Evolutionary conservation across 108 stramenopile genomes (phyloP), one percentile per base, ranked within the genome.

Genomic region (Stephanodiscus triporus): DNA sequence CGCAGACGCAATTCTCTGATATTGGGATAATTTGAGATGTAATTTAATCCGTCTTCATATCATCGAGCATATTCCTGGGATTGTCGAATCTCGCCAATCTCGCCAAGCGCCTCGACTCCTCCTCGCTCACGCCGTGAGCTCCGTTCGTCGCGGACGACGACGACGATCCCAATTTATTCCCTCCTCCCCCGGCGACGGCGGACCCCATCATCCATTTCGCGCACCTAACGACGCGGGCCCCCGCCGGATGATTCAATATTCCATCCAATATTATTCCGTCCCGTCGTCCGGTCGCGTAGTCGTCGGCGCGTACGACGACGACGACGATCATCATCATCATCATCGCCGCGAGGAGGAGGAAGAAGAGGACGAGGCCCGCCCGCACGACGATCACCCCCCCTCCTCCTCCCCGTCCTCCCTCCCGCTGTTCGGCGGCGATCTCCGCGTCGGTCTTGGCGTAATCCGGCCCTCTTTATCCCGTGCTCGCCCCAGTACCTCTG

Each of bases 361-460:
- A 0, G 3, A 57, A 4, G 10, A 57, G 10, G 3, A 9, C 30
- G 26, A 27, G 4, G 30, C 37, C 36, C 37, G 65, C 3, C 8
- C 61, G 43, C 43, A 38, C n/a, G 14, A 61, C 16, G 10, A 30
- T 48, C 19, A 8, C 48, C 24, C 53, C 63, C n/a, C 23, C 16
- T 37, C 36, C 36, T 26, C 51, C 47, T 38, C 24, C 22, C 16
- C 23, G n/a, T 16, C 23, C 42, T 29, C 53, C 54, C n/a, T n/a
- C n/a, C 22, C 75, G 59, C 69, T 81, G 49, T 49, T 89, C 86
- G n/a, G 65, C 58, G 24, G 68, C 71, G 29, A 89, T 75, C 58
- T 89, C 88, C 10, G 82, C 85, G 73, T 89, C 88, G 0, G 88
- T 86, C 76, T 87, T 89, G 69, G 86, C 88, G 69, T 89, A 89